A percentile compares a stretch with the other conserved stretches of the same genome.
phyloP scores from a whole-genome alignment of 2,329 filamentous ascomycete genomes.

The Hypoxylon sp. region DNA sequence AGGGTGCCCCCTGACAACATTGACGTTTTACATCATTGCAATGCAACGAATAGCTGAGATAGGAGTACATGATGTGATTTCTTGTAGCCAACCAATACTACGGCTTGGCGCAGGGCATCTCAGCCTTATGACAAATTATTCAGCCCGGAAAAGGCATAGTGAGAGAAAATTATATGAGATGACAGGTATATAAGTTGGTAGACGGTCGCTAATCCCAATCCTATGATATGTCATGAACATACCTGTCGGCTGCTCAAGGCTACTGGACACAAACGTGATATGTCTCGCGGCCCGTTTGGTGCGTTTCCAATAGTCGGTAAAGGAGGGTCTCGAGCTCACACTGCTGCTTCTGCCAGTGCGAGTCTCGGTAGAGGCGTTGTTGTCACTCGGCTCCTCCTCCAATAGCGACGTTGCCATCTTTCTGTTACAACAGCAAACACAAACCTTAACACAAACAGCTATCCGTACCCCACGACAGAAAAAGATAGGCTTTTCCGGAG shows the following conservation, averaged over 20 bases:
- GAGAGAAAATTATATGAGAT: neutral
- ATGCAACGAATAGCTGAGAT: conserved; percentile 8
- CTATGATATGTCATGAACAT: conserved; percentile 36
- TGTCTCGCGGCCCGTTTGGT: conserved; percentile 57
- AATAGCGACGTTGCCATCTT: conserved; percentile 31
- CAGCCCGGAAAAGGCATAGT: conserved; percentile 15
- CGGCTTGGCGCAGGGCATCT: conserved; percentile 25
- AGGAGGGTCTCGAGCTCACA: conserved; percentile 60
- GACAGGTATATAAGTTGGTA: conserved; percentile 8
- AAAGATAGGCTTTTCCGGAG: conserved; percentile 13
- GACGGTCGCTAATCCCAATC: neutral
- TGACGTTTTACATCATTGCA: conserved; percentile 15
- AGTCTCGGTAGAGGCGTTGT: conserved; percentile 12
- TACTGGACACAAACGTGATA: conserved; percentile 57
- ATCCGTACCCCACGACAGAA: conserved; percentile 21
- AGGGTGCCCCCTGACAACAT: neutral
- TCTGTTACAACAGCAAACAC: conserved; percentile 1
- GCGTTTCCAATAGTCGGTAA: conserved; percentile 64
- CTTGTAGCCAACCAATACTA: conserved; percentile 28
- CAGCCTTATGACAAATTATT: conserved; percentile 41
- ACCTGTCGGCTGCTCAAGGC: conserved; percentile 50
- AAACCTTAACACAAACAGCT: conserved; percentile 11
- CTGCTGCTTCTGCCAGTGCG: conserved; percentile 25
- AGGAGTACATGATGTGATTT: conserved; percentile 17
- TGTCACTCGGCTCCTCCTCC: conserved; percentile 19